Evolutionary conservation across 495 filamentous ascomycete genomes (phyloP).

Genomic region (Annulohypoxylon moriforme): DNA sequence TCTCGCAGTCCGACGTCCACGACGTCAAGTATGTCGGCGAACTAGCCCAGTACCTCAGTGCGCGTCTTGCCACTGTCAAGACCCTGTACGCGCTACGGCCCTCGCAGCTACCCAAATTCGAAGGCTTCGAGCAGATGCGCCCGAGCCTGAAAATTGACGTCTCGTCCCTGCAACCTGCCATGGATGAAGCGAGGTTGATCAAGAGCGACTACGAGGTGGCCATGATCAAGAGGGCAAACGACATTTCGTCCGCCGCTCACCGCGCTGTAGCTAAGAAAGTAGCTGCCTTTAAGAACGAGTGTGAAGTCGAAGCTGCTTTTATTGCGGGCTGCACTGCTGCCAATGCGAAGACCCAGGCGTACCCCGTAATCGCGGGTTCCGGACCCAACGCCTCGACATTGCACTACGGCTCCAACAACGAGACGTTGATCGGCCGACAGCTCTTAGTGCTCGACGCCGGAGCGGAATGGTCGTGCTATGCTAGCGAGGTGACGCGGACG

Average conservation of each 20-base stretch:
- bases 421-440: conserved; percentile 72
- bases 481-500: conserved; percentile 90
- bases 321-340: conserved; percentile 73
- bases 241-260: conserved; percentile 79
- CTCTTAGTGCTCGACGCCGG: conserved; percentile 87
- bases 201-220: conserved; percentile 85
- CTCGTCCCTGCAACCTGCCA: conserved; percentile 68
- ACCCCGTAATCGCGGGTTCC: conserved; percentile 84
- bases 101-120: conserved; percentile 55
- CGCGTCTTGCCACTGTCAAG: conserved; percentile 45
- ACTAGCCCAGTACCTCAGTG: conserved; percentile 50
- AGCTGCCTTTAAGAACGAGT: conserved; percentile 68
- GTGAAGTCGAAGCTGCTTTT: conserved; percentile 84
- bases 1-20: conserved; percentile 64
- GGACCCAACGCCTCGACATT: conserved; percentile 82
- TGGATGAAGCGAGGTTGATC: conserved; percentile 76
- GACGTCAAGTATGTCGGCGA: conserved; percentile 57
- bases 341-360: conserved; percentile 81
- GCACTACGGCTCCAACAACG: conserved; percentile 87
- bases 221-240: conserved; percentile 81
- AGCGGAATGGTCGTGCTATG: conserved; percentile 86
- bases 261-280: conserved; percentile 71
- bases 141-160: conserved; percentile 55
- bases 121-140: conserved; percentile 47
- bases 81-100: conserved; percentile 58